A percentile compares a stretch with the other conserved stretches of the same genome.
phyloP scores from a whole-genome alignment of 202 grass and related monocot genomes.

The Hordeum pubiflorum region DNA sequence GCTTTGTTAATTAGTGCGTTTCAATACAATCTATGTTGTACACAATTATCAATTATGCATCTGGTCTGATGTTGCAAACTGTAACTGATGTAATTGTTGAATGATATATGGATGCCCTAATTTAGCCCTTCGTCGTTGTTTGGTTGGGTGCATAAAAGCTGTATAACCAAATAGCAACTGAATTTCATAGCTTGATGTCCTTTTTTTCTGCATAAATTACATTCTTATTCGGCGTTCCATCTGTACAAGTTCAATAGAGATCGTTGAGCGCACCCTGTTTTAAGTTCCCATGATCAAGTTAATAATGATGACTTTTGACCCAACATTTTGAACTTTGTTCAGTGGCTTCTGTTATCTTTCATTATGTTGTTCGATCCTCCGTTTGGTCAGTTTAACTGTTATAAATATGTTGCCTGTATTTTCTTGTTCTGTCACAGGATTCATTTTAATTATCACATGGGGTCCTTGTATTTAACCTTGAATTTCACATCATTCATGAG shows the following conservation, averaged over 20 bases:
- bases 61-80: background rate
- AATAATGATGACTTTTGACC: too few species aligned
- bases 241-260: too few species aligned
- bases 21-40: background rate
- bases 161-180: background rate
- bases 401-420: background rate
- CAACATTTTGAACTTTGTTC: too few species aligned
- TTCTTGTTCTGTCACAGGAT: background rate
- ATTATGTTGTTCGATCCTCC: too few species aligned
- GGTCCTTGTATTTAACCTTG: background rate
- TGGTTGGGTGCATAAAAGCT: background rate
- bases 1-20: background rate
- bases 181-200: background rate
- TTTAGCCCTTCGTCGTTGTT: background rate
- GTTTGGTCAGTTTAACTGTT: background rate
- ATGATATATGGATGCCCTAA: background rate
- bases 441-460: background rate
- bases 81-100: background rate
- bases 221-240: too few species aligned
- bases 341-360: too few species aligned
- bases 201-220: background rate
- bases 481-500: background rate
- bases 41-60: background rate
- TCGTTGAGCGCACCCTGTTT: background rate
- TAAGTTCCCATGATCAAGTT: background rate